Percentiles rank a stretch among this genome's conserved stretches.
These are phyloP conservation scores for Drechslerella dactyloides DNA, from an alignment of 2,329 filamentous ascomycete species.

Conservation along the genomic window DNA sequence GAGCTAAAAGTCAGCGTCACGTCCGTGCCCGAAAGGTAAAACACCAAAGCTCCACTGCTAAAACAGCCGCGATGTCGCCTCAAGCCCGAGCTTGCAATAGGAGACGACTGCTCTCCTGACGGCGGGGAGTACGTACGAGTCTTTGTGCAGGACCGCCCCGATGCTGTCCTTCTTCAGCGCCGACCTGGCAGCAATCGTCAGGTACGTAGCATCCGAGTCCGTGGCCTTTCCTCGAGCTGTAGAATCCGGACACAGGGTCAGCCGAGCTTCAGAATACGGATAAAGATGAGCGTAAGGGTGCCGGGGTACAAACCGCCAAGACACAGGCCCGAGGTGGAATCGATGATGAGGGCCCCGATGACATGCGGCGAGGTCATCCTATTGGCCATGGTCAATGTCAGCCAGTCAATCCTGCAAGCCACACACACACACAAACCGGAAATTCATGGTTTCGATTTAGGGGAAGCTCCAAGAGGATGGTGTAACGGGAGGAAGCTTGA, in stretches of 20 bases:
- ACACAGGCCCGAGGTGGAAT: constrained; percentile 53
- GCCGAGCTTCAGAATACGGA: neutral
- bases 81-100: neutral
- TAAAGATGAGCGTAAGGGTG: constrained; percentile 6
- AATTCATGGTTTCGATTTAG: neutral
- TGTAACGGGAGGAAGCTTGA: neutral
- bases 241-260: constrained; percentile 8
- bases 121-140: constrained; percentile 51
- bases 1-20: constrained; percentile 19
- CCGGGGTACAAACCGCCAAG: constrained; percentile 50
- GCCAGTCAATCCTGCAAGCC: constrained; percentile 16
- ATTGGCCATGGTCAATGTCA: constrained; percentile 36
- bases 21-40: constrained; percentile 14
- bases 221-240: constrained; percentile 54
- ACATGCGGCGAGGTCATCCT: constrained; percentile 54
- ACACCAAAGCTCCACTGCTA: constrained; percentile 19
- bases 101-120: neutral
- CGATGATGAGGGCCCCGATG: constrained; percentile 54
- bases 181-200: constrained; percentile 53
- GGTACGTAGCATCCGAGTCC: constrained; percentile 54
- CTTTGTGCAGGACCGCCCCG: constrained; percentile 54
- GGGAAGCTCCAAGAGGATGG: neutral
- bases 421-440: constrained; percentile 4
- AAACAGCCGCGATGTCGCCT: constrained; percentile 15
- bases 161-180: constrained; percentile 54